These are phyloP conservation scores for Lenwebbia sp. DNA, from an alignment of 345 rosid species.

Conservation along the genomic window DNA sequence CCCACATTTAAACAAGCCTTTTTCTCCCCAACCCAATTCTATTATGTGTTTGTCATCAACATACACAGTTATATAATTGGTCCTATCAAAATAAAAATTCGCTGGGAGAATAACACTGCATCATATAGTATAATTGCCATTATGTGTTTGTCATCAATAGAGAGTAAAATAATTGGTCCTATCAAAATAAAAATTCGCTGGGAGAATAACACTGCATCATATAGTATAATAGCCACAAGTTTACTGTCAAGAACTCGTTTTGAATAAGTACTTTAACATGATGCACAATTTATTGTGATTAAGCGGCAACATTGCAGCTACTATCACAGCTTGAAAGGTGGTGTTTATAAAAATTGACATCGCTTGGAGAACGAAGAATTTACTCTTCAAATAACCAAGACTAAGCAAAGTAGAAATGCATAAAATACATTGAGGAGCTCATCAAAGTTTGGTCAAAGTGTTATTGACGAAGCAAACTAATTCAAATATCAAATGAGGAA, in stretches of 20 bases:
- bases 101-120: no score
- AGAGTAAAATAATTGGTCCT: background rate
- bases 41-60: background rate
- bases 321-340: background rate
- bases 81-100: no score
- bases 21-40: background rate
- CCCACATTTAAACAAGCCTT: background rate
- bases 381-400: background rate
- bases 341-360: background rate
- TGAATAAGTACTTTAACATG: background rate
- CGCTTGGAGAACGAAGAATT: background rate
- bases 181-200: background rate
- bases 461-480: background rate
- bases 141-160: background rate
- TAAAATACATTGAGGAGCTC: background rate
- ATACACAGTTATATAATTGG: background rate
- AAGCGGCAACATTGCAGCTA: background rate
- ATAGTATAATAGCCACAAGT: background rate
- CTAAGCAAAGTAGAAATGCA: background rate
- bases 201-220: background rate
- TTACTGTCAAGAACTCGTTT: background rate
- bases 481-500: background rate
- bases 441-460: background rate
- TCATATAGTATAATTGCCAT: background rate
- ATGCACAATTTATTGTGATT: background rate